Conservation (phyloP, 2,329 filamentous ascomycete genomes). For the Penicillium oxalicum region DNA sequence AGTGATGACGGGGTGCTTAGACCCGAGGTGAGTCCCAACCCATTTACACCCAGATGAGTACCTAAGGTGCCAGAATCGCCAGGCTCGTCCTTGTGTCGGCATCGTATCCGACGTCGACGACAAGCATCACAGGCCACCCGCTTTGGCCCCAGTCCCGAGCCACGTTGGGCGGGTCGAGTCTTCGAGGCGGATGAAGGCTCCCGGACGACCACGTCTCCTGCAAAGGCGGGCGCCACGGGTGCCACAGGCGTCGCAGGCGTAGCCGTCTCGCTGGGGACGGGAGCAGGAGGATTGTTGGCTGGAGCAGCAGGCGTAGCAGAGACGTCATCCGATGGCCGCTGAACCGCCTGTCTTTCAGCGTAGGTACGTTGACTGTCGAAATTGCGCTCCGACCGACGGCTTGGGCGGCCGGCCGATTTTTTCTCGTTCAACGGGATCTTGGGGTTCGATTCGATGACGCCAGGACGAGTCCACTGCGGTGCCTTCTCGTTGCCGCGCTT, state of each 20-base stretch:
- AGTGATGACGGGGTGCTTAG: conserved; percentile 28
- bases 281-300: conserved; percentile 4
- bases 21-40: conserved; percentile 26
- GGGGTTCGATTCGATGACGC: conserved; percentile 47
- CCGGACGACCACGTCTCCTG: conserved; percentile 19
- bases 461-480: conserved; percentile 57
- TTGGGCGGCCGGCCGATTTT: conserved; percentile 50
- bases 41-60: conserved; percentile 25
- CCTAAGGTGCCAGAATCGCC: conserved; percentile 21
- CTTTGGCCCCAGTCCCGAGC: conserved; percentile 55
- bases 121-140: conserved; percentile 57
- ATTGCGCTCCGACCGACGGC: conserved; percentile 53
- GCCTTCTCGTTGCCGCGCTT: conserved; percentile 60
- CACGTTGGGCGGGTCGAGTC: conserved; percentile 47
- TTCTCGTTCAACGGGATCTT: conserved; percentile 47
- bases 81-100: conserved; percentile 56
- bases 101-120: conserved; percentile 56
- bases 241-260: conserved; percentile 19
- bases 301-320: conserved; percentile 13
- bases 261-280: conserved; percentile 22
- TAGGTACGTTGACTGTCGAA: conserved; percentile 38
- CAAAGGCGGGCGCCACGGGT: conserved; percentile 13
- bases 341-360: conserved; percentile 35
- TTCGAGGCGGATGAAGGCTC: conserved; percentile 25
- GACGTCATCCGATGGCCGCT: conserved; percentile 27